Percentiles rank a stretch among this genome's conserved stretches.
These are phyloP conservation scores for Aureobasidium musti DNA, from an alignment of 2,329 filamentous ascomycete species.

Conservation along the genomic window DNA sequence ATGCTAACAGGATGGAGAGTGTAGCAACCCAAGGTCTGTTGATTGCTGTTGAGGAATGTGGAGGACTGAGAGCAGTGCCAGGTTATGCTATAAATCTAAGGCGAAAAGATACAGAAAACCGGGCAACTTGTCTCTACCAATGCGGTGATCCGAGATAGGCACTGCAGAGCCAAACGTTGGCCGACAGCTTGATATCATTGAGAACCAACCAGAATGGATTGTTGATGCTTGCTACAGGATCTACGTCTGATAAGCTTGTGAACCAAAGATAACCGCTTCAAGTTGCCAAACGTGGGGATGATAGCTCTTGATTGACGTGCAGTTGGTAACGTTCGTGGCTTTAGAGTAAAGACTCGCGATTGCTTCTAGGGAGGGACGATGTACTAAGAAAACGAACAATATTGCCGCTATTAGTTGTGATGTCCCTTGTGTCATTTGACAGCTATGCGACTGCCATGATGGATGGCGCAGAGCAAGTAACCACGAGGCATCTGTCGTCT, in stretches of 20 bases:
- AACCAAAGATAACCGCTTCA: neutral
- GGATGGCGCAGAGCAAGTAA: too few relatives aligned
- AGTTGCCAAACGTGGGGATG: neutral
- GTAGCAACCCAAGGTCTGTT: neutral
- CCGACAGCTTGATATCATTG: neutral
- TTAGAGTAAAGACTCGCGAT: neutral
- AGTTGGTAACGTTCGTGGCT: neutral
- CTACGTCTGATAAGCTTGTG: constrained; percentile 17
- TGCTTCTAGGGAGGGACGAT: too few relatives aligned
- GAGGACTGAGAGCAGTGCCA: too few relatives aligned
- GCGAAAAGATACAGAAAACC: neutral
- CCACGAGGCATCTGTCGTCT: too few relatives aligned
- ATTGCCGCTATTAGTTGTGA: too few relatives aligned
- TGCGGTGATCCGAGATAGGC: constrained; percentile 16
- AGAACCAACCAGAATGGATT: neutral
- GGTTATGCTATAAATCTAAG: neutral
- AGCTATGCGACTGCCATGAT: too few relatives aligned
- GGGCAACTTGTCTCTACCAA: neutral
- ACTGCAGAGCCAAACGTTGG: neutral
- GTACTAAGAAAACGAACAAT: too few relatives aligned
- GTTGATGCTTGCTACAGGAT: neutral
- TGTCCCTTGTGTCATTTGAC: too few relatives aligned
- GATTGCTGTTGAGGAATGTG: neutral
- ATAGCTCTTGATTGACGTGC: too few relatives aligned
- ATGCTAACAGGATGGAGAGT: neutral